Base-by-base conservation (phyloP, 2,329 filamentous ascomycete genomes). In the Emericellopsis cladophorae region DNA sequence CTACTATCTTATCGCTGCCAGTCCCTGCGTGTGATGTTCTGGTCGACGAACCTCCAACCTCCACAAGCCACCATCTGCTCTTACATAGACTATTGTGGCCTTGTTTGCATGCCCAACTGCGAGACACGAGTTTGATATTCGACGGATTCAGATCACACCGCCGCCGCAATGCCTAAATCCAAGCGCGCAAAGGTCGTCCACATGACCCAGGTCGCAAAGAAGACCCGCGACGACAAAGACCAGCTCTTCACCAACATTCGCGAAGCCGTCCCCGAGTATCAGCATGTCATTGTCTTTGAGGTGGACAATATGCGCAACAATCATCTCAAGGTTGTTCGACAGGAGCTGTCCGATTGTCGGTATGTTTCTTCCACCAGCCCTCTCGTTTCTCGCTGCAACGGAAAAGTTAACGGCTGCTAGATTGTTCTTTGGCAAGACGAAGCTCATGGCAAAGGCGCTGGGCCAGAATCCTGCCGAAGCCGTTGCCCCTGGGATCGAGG, bases 261-360 rank as follows among this genome's bases (percentile, higher is more conserved):
- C 61, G 81, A 89, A 59, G 81, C 80, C 55, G 73, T 93, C 45
- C 82, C 88, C 57, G 70, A 85, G 56, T 95, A 90, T 72, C 77
- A 88, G 64, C 79, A 90, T 71, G 84, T 90, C 67, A 93, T 93
- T 66, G 85, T 95, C 58, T 94, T 98, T 62, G 76, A 76, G 55
- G 81, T 98, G 51, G 85, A 94, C 59, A 95, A 96, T 70, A 95
- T 95, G 87, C 87, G 92, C 61, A 98, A 98, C 69, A 93, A 81
- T 52, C 89, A 95, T 64, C 69, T 96, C 55, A 95, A 95, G 68
- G 79, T 87, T 54, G 85, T 96, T 51, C 81, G 90, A 51, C 76
- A 79, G 49, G 83, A 95, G 54, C 80, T 95, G 52, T 72, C 72
- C 39, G 88, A 95, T 67, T 84, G 84, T 69, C 78, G 84, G 85